phyloP scores from a whole-genome alignment of 1,284 basidiomycete genomes.

The Ceratobasidium papillatum region DNA sequence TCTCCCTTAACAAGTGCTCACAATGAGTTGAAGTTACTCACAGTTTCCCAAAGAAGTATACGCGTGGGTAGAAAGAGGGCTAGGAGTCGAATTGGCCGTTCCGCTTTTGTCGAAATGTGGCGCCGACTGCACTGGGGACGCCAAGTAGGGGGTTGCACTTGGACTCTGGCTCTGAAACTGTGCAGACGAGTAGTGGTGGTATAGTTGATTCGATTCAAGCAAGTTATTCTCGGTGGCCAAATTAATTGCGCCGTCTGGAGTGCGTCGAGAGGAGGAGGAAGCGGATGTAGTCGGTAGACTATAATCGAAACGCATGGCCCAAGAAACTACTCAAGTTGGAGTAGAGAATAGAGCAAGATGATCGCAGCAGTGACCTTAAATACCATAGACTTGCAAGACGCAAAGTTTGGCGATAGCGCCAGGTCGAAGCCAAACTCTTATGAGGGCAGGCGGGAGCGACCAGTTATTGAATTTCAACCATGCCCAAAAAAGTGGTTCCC shows the following conservation, averaged over 20 bases:
- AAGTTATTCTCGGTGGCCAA: conserved; percentile 19
- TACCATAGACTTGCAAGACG: neutral
- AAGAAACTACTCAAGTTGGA: neutral
- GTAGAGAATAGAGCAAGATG: neutral
- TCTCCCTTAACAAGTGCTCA: neutral
- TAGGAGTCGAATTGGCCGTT: neutral
- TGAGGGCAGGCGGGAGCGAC: neutral
- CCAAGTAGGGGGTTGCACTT: neutral
- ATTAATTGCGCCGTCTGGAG: conserved; percentile 5
- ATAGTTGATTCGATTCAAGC: neutral
- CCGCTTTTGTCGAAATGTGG: neutral
- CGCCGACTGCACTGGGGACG: neutral
- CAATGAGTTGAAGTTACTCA: neutral
- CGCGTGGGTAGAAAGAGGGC: neutral
- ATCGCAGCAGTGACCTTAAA: neutral
- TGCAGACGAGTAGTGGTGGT: neutral
- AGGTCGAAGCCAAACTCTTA: neutral
- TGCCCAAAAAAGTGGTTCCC: conserved; percentile 1
- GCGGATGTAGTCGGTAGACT: neutral
- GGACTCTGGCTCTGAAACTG: neutral
- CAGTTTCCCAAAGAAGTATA: neutral
- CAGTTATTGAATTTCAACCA: conserved; percentile 14
- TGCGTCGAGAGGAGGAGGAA: neutral
- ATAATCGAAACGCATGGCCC: neutral
- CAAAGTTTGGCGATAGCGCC: neutral